These are phyloP conservation scores for Fraxinus xanthoxyloides DNA, from an alignment of 305 asterid genomes.

Conservation along the genomic window DNA sequence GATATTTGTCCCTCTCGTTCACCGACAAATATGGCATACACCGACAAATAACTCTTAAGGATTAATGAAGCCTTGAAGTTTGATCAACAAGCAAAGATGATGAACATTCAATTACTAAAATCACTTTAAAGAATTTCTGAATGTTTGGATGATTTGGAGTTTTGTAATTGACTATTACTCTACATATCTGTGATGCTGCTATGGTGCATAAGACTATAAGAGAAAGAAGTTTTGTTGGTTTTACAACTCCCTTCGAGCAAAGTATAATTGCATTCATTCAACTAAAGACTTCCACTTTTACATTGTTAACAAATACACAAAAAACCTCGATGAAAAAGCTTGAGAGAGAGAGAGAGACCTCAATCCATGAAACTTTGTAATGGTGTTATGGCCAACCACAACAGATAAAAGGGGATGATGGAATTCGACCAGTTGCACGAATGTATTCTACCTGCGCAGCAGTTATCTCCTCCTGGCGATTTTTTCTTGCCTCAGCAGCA, in stretches of 20 bases:
- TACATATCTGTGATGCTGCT: background rate
- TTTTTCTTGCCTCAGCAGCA: constrained; percentile 68
- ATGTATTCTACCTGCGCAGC: constrained; percentile 69
- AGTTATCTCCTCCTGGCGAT: constrained; percentile 60
- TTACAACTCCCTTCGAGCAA: background rate
- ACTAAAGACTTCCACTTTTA: background rate
- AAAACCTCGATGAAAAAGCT: background rate
- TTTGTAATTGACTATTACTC: background rate
- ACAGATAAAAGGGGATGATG: constrained; percentile 57
- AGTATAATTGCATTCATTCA: background rate
- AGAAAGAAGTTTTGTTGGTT: no score
- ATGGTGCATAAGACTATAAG: background rate
- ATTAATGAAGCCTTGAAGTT: background rate
- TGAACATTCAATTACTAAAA: background rate
- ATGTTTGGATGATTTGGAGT: background rate
- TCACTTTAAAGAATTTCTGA: background rate
- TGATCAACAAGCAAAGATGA: background rate
- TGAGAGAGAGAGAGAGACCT: background rate
- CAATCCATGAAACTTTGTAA: background rate
- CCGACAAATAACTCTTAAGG: background rate
- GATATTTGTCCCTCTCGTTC: background rate
- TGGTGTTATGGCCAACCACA: constrained; percentile 67
- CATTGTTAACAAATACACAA: background rate
- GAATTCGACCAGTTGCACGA: constrained; percentile 74
- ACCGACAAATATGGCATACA: background rate